Evolutionary conservation across 1,284 basidiomycete species (phyloP), one percentile per base, ranked within the genome.

Genomic region (Apiotrichum veenhuisii): DNA sequence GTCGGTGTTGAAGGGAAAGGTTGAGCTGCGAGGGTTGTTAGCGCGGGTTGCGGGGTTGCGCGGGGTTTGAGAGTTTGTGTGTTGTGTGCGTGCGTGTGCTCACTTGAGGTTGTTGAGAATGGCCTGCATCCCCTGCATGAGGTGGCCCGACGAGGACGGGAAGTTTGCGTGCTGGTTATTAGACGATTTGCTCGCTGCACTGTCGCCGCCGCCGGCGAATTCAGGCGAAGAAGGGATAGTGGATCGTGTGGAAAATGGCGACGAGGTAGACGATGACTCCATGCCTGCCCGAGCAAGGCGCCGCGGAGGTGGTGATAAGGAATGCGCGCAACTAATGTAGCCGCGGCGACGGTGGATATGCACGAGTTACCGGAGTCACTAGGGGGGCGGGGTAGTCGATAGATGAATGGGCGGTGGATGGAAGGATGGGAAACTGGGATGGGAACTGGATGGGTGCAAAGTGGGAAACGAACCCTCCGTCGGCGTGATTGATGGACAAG

Each of bases 141-240:
- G 57, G 42, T 69, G 55, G 52, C 54, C 47, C 42, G 61, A 51
- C 40, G 20, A 52, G 26, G 53, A 33, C 18, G 56, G 26, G 33
- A 54, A 61, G 54, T 48, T 27, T 30, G 17, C 11, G 33, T 50
- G 44, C 44, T 49, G 40, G 51, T 48, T 59, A 40, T n/a, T n/a
- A n/a, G n/a, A n/a, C n/a, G 42, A 42, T 34, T 41, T 27, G 43
- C 50, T 46, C 27, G 41, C 30, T 30, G 30, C 36, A 38, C 50
- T 59, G 38, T 63, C 57, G 61, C 57, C 61, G 52, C 50, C 33
- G 40, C 33, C 33, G n/a, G 55, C 26, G 27, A 59, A 59, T 25
- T 74, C 72, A 18, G 72, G 70, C 9, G 67, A 71, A 17, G 71
- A 68, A 1, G 67, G 57, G 34, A 66, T 61, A 15, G 69, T 70